A percentile compares a stretch with the other conserved stretches of the same genome.
phyloP scores from a whole-genome alignment of 352 stramenopile species.

The Elongisporangium prolatum region DNA sequence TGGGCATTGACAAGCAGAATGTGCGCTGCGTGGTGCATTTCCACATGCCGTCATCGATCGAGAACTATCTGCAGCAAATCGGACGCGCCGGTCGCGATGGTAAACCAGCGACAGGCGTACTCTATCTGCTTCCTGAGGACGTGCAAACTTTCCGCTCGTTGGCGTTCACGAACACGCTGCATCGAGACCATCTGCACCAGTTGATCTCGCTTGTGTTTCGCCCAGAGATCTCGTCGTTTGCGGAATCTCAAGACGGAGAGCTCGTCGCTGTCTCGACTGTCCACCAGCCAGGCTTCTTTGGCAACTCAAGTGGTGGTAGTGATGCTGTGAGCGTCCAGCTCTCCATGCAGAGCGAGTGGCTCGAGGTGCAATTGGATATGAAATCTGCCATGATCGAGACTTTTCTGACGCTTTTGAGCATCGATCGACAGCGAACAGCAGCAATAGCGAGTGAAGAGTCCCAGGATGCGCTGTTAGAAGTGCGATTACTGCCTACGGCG shows the following conservation, averaged over 20 bases:
- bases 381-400: slow-evolving; percentile 73
- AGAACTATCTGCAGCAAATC: slow-evolving; percentile 98
- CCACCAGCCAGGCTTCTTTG: background rate
- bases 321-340: slow-evolving; percentile 9
- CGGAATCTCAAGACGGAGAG: background rate
- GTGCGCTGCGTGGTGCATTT: slow-evolving; percentile 98
- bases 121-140: slow-evolving; percentile 68
- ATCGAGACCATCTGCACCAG: slow-evolving; percentile 38
- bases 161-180: slow-evolving; percentile 62
- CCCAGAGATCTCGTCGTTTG: background rate
- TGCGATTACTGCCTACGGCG: slow-evolving; percentile 36
- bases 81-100: slow-evolving; percentile 94
- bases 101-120: slow-evolving; percentile 54
- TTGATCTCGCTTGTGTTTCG: slow-evolving; percentile 43
- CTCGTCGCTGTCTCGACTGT: background rate
- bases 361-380: slow-evolving; percentile 64
- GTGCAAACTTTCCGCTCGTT: slow-evolving; percentile 67
- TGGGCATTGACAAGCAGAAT: slow-evolving; percentile 99
- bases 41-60: slow-evolving; percentile 95
- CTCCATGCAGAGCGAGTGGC: slow-evolving; percentile 50
- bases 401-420: slow-evolving; percentile 59
- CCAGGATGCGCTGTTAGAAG: slow-evolving; percentile 7
- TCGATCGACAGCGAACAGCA: slow-evolving; percentile 19
- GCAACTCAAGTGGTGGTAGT: background rate
- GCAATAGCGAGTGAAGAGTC: background rate